Conservation (phyloP, 352 stramenopile species). For the Paralagenidium karlingii region DNA sequence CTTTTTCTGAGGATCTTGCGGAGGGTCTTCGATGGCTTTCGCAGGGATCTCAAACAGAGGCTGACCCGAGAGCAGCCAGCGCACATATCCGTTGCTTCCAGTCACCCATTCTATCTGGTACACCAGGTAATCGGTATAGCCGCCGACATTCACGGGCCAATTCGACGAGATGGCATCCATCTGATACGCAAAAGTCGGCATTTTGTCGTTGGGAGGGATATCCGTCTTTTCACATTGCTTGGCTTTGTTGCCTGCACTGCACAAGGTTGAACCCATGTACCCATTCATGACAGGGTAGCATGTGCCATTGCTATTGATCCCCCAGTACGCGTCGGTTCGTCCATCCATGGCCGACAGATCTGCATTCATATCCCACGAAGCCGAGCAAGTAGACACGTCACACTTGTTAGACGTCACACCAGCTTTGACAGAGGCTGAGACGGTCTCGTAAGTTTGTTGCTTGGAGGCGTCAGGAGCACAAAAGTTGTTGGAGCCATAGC, state of each 20-base stretch:
- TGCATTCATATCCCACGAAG: slow-evolving; percentile 17
- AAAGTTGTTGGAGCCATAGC: slow-evolving; percentile 20
- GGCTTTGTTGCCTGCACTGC: slow-evolving; percentile 4
- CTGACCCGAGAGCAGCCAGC: slow-evolving; percentile 45
- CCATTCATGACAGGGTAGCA: slow-evolving; percentile 16
- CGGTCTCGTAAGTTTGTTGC: slow-evolving; percentile 9
- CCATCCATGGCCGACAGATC: slow-evolving; percentile 12
- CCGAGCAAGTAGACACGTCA: slow-evolving; percentile 10
- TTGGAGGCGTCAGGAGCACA: slow-evolving; percentile 6
- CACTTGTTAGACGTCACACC: slow-evolving; percentile 20
- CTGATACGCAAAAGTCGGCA: slow-evolving; percentile 53
- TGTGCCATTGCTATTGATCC: slow-evolving; percentile 10
- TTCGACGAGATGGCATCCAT: slow-evolving; percentile 71
- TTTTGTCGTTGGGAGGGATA: slow-evolving; percentile 49
- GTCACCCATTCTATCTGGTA: slow-evolving; percentile 69
- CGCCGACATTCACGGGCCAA: slow-evolving; percentile 48
- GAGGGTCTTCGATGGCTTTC: slow-evolving; percentile 24
- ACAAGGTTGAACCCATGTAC: slow-evolving; percentile 7
- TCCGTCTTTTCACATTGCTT: slow-evolving; percentile 4
- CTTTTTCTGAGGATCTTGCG: slow-evolving; percentile 21
- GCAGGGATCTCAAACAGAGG: slow-evolving; percentile 62
- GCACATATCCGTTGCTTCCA: slow-evolving; percentile 44
- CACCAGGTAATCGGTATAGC: slow-evolving; percentile 41
- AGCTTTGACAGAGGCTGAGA: slow-evolving; percentile 9
- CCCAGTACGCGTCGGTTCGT: slow-evolving; percentile 12